These are phyloP conservation scores for Phycomyces blakesleeanus DNA, from an alignment of 192 early-diverging fungal species.

Conservation along the genomic window DNA sequence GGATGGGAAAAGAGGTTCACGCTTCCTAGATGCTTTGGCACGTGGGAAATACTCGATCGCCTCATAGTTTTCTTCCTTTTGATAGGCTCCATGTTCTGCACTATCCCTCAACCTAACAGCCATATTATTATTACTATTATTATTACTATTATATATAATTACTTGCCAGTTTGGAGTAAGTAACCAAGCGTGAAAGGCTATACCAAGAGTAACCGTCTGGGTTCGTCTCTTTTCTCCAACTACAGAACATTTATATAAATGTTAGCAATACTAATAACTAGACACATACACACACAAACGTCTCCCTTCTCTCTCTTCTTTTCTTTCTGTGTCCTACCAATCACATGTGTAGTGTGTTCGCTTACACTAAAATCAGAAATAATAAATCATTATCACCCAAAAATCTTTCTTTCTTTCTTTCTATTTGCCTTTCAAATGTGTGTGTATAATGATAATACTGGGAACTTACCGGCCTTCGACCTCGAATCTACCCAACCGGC, in stretches of 20 bases:
- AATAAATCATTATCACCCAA: no score
- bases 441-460: no score
- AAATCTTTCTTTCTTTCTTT: no score
- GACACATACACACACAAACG: no score
- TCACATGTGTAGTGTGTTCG: slow-evolving; percentile 24
- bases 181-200: slow-evolving; percentile 1
- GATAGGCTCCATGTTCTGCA: neutral
- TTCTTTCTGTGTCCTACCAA: slow-evolving; percentile 17
- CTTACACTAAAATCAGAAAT: slow-evolving; percentile 10
- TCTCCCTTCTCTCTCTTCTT: neutral
- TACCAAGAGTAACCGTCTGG: neutral
- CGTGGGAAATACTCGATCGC: neutral
- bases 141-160: no score
- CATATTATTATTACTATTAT: no score
- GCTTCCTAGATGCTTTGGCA: neutral
- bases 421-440: no score
- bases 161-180: neutral
- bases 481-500: slow-evolving; percentile 2
- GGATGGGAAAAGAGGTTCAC: neutral
- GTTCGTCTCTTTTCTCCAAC: slow-evolving; percentile 11
- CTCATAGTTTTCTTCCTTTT: neutral
- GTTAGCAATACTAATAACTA: no score
- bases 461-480: slow-evolving; percentile 1
- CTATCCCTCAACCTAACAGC: neutral
- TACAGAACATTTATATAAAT: no score